Base-by-base conservation (phyloP, 805 yeast species). In the Yamadazyma takamatsuzukensis region DNA sequence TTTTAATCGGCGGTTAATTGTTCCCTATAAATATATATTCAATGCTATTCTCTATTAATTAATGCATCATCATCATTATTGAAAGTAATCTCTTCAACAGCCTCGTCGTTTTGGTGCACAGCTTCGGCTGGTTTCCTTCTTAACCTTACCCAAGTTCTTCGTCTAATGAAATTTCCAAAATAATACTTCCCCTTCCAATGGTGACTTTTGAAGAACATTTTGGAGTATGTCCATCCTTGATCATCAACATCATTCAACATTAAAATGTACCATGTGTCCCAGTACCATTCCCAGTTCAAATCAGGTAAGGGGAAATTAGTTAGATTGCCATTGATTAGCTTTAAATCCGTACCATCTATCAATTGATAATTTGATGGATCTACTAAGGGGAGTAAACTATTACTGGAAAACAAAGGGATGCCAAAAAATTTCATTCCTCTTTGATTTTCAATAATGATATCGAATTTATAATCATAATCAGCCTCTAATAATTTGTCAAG, bases 161-260 rank as follows among this genome's bases (percentile, higher is more conserved):
- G 67, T 33, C 95, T 56, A 2, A 81, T 84, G 51, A 76, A 72
- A 37, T 79, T 72, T 2, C 83, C 80, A 39, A 72, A 60, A 41
- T 66, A 64, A 29, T 69, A 64, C 47, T 72, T 74, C 3, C 84
- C 85, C 45, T 77, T 75, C 95, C 95, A 84, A 25, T 48, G 43
- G 28, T 54, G 49, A 14, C 72, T 58, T 7, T 60, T 53, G 47
- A 71, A 72, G 39, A 79, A 72, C 15, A 68, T 44, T 56, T 73
- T 61, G 36, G 83, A 68, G 48, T 84, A 85, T 19, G 70, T 52
- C 95, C 95, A 84, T n/a, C 95, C 95, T 48, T 80, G 83, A 46
- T 83, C 89, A 53, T 84, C 95, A 14, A 76, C 82, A 48, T 83
- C 87, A 25, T 63, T 59, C 26, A 66, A 53, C 90, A 85, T 80